Base-by-base conservation (phyloP, 192 early-diverging fungal genomes). In the Entomortierella beljakovae region DNA sequence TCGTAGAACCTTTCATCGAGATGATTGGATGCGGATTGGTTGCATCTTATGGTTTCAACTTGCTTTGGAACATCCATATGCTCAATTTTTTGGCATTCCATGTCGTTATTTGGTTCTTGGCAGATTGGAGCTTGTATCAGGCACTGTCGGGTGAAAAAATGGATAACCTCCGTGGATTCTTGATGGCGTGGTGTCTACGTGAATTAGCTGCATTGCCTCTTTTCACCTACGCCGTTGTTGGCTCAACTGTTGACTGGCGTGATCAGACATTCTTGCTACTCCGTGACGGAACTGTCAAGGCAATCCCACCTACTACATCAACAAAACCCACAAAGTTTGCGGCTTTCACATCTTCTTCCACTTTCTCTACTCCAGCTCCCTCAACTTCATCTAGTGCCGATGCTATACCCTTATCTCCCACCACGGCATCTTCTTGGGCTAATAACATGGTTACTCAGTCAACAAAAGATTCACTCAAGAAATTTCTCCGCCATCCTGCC, bases 1-100 rank as follows among this genome's bases (percentile, higher is more conserved):
- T 97, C 6, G 74, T 91, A 3, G 98, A 99, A 84, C 98, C 98
- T n/a, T 86, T 97, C 43, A 95, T 93, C 10, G 96, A 98, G 74
- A 96, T 93, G 23, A 83, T 98, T 29, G 52, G 96, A 20, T 89
- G 91, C 71, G 94, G 94, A 18, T 40, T 90, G 3, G 80, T 93
- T 37, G 91, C 90, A 7, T 87, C 93, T 7, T 93, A 89, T 72
- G 93, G 90, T 7, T 87, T 90, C 52, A 71, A 81, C 49, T 38
- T 82, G 33, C 74, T 94, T 46, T 89, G 84, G 75, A 82, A 80
- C 29, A 85, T 85, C 38, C 77, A 82, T 35, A 55, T 71, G 18
- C 48, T 66, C 66, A 69, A 75, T 61, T 82, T 92, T 75, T 72
- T 87, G 56, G 67, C 70, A 34, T 48, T 88, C 73, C 86, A 88